These are phyloP conservation scores for Wallacemonas sp. DNA, from an alignment of 208 protist genomes.

Conservation along the genomic window DNA sequence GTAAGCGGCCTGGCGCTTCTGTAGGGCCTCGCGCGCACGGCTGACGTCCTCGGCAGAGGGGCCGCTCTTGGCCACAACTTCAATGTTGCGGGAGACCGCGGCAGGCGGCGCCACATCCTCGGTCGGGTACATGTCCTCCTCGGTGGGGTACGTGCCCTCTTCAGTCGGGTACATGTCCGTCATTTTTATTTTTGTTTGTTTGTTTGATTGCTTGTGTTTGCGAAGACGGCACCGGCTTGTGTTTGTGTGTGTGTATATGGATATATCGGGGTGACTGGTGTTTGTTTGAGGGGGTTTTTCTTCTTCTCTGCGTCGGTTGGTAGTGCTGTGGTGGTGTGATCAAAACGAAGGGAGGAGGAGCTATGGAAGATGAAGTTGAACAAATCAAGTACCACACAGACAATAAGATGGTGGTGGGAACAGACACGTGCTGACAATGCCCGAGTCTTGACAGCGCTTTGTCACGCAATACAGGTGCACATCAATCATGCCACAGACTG, in stretches of 20 bases:
- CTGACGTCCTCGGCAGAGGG: not conserved
- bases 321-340: no score
- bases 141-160: slow-evolving; percentile 8
- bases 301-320: no score
- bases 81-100: not conserved
- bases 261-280: no score
- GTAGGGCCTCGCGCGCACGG: slow-evolving; percentile 16
- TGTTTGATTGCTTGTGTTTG: slow-evolving; percentile 12
- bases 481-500: no score
- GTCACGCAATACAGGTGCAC: no score
- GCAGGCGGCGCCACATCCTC: slow-evolving; percentile 5
- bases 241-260: slow-evolving; percentile 9
- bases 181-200: slow-evolving; percentile 10
- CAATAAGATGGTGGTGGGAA: no score
- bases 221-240: slow-evolving; percentile 3
- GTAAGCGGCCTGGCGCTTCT: slow-evolving; percentile 29
- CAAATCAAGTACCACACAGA: no score
- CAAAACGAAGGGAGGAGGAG: no score
- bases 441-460: no score
- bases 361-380: no score
- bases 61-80: not conserved
- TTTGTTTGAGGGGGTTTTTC: slow-evolving; percentile 29
- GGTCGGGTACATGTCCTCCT: slow-evolving; percentile 20
- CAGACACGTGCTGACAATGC: no score
- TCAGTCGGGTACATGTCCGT: slow-evolving; percentile 13